Percentiles rank a stretch among this genome's conserved stretches.
phyloP scores from a whole-genome alignment of 768 basidiomycete genomes.

The Serendipita sp. region DNA sequence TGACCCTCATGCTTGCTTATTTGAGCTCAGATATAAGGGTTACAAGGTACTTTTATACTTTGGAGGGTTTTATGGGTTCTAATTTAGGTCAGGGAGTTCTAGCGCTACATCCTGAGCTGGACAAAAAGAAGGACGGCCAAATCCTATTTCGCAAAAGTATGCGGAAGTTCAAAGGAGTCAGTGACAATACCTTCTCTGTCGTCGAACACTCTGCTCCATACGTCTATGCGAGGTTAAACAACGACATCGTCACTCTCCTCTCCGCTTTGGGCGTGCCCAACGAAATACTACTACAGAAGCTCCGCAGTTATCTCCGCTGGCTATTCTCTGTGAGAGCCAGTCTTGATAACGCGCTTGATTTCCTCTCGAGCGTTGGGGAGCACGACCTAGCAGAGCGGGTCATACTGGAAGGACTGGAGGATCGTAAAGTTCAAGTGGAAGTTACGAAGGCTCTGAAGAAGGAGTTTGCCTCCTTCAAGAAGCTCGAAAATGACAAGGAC shows the following conservation, averaged over 20 bases:
- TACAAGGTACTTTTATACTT: constrained; percentile 32
- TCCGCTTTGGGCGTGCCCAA: constrained; percentile 45
- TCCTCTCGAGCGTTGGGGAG: constrained; percentile 36
- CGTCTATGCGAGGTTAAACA: constrained; percentile 50
- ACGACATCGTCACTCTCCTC: constrained; percentile 51
- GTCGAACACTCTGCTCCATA: constrained; percentile 50
- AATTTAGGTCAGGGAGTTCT: constrained; percentile 30
- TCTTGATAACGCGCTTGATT: constrained; percentile 34
- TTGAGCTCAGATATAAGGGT: constrained; percentile 39
- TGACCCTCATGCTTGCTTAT: background rate
- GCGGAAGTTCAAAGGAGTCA: constrained; percentile 48
- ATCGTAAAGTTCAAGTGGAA: constrained; percentile 24
- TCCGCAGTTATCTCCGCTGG: constrained; percentile 44
- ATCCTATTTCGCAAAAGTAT: constrained; percentile 52
- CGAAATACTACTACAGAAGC: constrained; percentile 39
- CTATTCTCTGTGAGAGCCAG: constrained; percentile 35
- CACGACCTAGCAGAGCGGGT: constrained; percentile 36
- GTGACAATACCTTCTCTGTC: constrained; percentile 47
- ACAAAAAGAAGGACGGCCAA: constrained; percentile 26
- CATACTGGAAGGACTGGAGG: constrained; percentile 39
- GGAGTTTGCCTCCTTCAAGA: constrained; percentile 36
- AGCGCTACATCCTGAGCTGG: constrained; percentile 48
- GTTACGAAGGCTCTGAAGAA: constrained; percentile 31
- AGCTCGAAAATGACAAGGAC: constrained; percentile 32
- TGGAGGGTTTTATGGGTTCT: background rate